Conservation (phyloP, 2,329 filamentous ascomycete species). For the Microdochium paspali region DNA sequence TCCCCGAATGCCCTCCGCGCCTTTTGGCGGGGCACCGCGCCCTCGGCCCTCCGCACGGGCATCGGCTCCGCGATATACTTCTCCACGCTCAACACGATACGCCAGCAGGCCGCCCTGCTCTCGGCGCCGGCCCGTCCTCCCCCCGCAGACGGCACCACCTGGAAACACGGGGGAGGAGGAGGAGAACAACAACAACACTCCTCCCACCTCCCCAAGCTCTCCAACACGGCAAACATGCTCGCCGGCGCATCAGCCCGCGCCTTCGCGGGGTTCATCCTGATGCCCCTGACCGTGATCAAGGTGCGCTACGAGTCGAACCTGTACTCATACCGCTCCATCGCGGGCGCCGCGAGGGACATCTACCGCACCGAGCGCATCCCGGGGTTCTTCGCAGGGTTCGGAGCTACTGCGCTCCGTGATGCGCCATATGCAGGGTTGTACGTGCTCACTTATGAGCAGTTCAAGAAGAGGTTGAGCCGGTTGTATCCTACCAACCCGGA, state of each 20-base stretch:
- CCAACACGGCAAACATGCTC: slow-evolving; percentile 73
- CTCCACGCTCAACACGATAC: slow-evolving; percentile 72
- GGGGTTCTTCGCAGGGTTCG: slow-evolving; percentile 90
- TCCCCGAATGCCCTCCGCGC: slow-evolving; percentile 55
- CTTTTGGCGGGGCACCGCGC: slow-evolving; percentile 88
- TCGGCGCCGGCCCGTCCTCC: no score
- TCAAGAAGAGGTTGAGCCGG: slow-evolving; percentile 53
- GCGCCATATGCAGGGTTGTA: slow-evolving; percentile 96
- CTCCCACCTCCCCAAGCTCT: slow-evolving; percentile 71
- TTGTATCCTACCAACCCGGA: slow-evolving; percentile 10
- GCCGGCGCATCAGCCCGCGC: slow-evolving; percentile 80
- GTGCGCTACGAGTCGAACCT: slow-evolving; percentile 87
- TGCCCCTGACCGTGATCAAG: slow-evolving; percentile 94
- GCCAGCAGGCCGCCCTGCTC: slow-evolving; percentile 51
- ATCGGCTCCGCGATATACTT: slow-evolving; percentile 94
- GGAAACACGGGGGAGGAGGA: no score
- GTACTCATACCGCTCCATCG: slow-evolving; percentile 73
- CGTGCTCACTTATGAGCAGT: slow-evolving; percentile 84
- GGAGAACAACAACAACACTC: slow-evolving; percentile 34
- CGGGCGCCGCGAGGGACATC: slow-evolving; percentile 67
- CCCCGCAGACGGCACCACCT: no score
- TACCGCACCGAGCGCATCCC: slow-evolving; percentile 60
- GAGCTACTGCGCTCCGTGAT: slow-evolving; percentile 85
- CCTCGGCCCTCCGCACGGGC: slow-evolving; percentile 87
- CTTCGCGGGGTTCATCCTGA: slow-evolving; percentile 80